Evolutionary conservation across 306 rosid genomes (phyloP), one percentile per base, ranked within the genome.

Genomic region (Begonia masoniana): DNA sequence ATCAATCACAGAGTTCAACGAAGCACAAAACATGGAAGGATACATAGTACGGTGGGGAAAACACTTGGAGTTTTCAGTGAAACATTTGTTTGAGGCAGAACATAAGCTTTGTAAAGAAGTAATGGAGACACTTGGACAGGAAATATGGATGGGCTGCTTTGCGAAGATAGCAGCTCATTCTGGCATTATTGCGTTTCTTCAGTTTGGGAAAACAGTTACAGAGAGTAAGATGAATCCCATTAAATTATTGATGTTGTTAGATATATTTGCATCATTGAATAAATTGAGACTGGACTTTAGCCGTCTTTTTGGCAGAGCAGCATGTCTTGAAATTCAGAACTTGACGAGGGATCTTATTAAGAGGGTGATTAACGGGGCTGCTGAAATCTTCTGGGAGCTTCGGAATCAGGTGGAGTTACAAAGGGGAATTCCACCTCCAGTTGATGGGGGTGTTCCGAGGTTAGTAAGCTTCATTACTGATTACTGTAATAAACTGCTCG

Each of bases 11-110:
- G 99, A 92, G 64, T 86, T 86, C 69, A 92, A 92, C 73, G 88
- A 92, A 55, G 96, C 86, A 68, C 96, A 81, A 55, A 83, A 92
- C 78, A 91, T 91, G 39, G 99, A 86, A 60, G 96, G 76, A 47
- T 81, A 86, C 66, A 86, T 92, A 43, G 76, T 70, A 10, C 83
- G 86, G 57, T 92, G 99, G 99, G 99, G 99, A 45, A 92, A 66
- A 72, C 99, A 92, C 79, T 74, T 92, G 65, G 99, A 92, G 77
- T 92, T 92, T 77, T 96, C 99, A 0, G 96, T 92, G 77, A 92
- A 92, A 59, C 99, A 91, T 65, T 83, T 91, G 80, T 91, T 91
- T 50, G 99, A 91, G 79, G 96, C 79, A 0, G 99, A 86, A 72
- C 83, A 79, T 68, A 91, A 86, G 75, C 94, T 91, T 58, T 91